Base-by-base conservation (phyloP, 306 rosid genomes). In the Fagus crenata region DNA sequence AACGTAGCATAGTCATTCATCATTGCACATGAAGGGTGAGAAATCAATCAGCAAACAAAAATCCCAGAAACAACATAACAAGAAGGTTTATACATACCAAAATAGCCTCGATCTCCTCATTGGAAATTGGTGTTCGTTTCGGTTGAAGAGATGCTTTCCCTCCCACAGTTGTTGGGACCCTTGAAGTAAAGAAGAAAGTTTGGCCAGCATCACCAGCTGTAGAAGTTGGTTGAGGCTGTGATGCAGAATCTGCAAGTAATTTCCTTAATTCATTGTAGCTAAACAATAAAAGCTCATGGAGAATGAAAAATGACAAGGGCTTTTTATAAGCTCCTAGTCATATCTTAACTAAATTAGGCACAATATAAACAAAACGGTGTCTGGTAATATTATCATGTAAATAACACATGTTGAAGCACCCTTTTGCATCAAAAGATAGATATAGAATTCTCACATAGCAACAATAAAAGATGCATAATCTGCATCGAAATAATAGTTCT, bases 71-170 rank as follows among this genome's bases (percentile, higher is more conserved):
- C 49, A 74, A 71, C 60, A 41, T 28, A 28, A 42, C 39, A 59
- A 59, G 75, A 37, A 81, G 35, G 53, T 73, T 77, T 61, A 51
- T 61, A 79, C 90, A 61, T 88, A 94, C 98, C 98, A 94, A 74
- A 87, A 94, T 65, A 78, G 97, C 95, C 71, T 94, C 98, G 71
- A 94, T 94, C 89, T 94, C 98, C 72, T 92, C 92, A 1, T 90
- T 81, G 73, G 97, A 83, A 22, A 94, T 72, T 0, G 95, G 98
- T 73, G 93, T 92, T 89, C 98, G 89, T 81, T 87, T 87, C 53
- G 97, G 98, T 78, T 94, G 98, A 83, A 84, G 89, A 80, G 98
- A 94, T 75, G 98, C 97, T 79, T 94, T 90, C 81, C 98, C 98
- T 71, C 93, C 98, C 22, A 84, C 22, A 14, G 90, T 69, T 75